phyloP scores from a whole-genome alignment of 1,284 basidiomycete species.

The Tylopilus sp. region DNA sequence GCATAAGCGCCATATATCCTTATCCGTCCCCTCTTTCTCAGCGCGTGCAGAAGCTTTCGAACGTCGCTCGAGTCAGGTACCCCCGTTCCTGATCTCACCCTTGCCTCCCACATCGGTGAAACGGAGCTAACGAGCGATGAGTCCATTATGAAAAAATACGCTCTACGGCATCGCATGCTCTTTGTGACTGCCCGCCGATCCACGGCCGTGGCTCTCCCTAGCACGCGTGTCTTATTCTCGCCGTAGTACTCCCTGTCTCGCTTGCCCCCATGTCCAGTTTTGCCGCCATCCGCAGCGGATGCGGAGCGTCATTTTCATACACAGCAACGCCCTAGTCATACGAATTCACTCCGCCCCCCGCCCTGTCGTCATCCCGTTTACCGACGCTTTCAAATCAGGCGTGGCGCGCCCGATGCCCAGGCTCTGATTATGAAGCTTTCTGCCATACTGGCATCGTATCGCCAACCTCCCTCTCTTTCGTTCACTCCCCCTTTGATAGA shows the following conservation, averaged over 20 bases:
- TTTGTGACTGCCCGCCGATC: slow-evolving; percentile 5
- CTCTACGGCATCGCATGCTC: slow-evolving; percentile 7
- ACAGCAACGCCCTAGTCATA: background rate
- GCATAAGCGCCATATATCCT: slow-evolving; percentile 19
- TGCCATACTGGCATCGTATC: background rate
- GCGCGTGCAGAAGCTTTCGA: background rate
- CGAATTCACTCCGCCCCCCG: background rate
- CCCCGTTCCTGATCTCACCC: slow-evolving; percentile 26
- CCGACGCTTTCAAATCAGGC: slow-evolving; percentile 2
- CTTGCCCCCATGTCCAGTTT: too few relatives aligned
- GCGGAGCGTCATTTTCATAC: background rate
- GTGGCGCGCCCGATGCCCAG: slow-evolving; percentile 4
- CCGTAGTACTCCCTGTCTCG: background rate
- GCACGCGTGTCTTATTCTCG: background rate
- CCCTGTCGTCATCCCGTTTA: slow-evolving; percentile 4
- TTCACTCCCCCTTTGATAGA: background rate
- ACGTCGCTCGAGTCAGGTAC: background rate
- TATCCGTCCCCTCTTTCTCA: slow-evolving; percentile 12
- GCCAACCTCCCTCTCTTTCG: background rate
- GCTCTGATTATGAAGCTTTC: background rate
- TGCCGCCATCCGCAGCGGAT: background rate
- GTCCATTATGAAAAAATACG: slow-evolving; percentile 12
- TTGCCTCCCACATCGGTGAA: slow-evolving; percentile 13
- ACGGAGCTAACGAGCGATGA: slow-evolving; percentile 22
- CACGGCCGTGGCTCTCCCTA: background rate